Percentiles rank a stretch among this genome's conserved stretches.
phyloP scores from a whole-genome alignment of 2,329 filamentous ascomycete species.

The Claviceps monticola region DNA sequence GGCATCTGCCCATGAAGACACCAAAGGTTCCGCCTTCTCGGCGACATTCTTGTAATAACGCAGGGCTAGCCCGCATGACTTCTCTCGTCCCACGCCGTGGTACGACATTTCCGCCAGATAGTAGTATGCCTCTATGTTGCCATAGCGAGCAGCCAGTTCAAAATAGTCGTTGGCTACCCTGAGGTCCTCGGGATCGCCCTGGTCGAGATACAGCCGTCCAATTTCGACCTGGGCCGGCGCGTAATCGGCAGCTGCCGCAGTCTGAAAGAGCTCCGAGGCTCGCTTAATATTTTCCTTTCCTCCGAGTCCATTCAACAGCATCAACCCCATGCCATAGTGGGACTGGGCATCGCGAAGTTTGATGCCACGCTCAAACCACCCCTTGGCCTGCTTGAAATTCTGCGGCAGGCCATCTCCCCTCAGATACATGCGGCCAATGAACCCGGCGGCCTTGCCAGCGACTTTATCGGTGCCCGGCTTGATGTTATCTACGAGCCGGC shows the following conservation, averaged over 20 bases:
- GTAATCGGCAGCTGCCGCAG: conserved; percentile 70
- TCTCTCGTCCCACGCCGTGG: conserved; percentile 66
- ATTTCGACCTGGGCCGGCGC: conserved; percentile 70
- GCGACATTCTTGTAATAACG: conserved; percentile 73
- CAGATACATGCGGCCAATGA: conserved; percentile 78
- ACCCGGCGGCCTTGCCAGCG: conserved; percentile 73
- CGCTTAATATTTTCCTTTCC: conserved; percentile 53
- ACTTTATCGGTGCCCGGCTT: conserved; percentile 61
- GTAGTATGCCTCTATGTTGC: conserved; percentile 80
- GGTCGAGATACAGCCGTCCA: conserved; percentile 73
- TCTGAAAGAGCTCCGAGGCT: conserved; percentile 63
- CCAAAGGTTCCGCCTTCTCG: conserved; percentile 56
- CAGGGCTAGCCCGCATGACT: conserved; percentile 62
- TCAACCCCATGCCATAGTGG: conserved; percentile 70
- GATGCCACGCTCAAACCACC: conserved; percentile 74
- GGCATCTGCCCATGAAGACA: conserved; percentile 70
- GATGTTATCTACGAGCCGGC: conserved; percentile 56
- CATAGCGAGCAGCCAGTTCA: conserved; percentile 69
- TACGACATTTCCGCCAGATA: conserved; percentile 81
- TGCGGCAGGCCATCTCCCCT: conserved; percentile 75
- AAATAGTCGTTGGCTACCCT: conserved; percentile 71
- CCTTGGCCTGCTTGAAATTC: conserved; percentile 59
- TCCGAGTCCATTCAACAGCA: conserved; percentile 69
- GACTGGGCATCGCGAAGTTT: conserved; percentile 66
- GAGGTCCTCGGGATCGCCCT: conserved; percentile 58